Evolutionary conservation across 1,139 yeast genomes (phyloP), one percentile per base, ranked within the genome.

Genomic region (Pichia sp.): DNA sequence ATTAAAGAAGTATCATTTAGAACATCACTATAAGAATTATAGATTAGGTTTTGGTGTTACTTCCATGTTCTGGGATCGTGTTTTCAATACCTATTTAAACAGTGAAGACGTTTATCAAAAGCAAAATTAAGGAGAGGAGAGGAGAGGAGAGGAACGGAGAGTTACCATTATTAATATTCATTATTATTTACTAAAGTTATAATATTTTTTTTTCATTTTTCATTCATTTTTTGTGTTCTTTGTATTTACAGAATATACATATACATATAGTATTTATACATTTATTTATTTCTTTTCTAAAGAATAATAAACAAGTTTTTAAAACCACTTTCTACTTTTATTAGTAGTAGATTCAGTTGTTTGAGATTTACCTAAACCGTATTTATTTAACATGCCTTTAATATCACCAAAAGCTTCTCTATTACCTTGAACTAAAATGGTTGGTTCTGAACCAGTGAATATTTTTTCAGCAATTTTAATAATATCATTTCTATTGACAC

Each of bases 21-120:
- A 90, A 66, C 99, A 92, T 67, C 99, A 92, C 65, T 92, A 92
- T 73, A 90, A 90, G 72, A 90, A 94, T 68, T 94, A 87, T 67
- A 96, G 92, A 67, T 70, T 89, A 62, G 99, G 97, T 1, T 92
- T 88, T 59, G 99, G 99, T 58, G 97, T 92, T 52, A 87, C 97
- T 39, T 78, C 89, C 53, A 80, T 78, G 69, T 88, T 88, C 68
- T 92, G 98, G 98, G 98, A 92, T 67, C 77, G 72, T 41, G 86
- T 92, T 16, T 92, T 94, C 66, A 85, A 84, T 47, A 92, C 97
- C 40, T 74, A 72, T 50, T 63, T 80, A 47, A 66, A 67, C 44
- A 67, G 61, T 15, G 62, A 61, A 18, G 62, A 57, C 43, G 60
- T 63, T 43, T 60, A 54, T 39, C 57, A 65, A 53, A 67, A 67